Base-by-base conservation (phyloP, 106 monocot genomes). In the Allium sativum region DNA sequence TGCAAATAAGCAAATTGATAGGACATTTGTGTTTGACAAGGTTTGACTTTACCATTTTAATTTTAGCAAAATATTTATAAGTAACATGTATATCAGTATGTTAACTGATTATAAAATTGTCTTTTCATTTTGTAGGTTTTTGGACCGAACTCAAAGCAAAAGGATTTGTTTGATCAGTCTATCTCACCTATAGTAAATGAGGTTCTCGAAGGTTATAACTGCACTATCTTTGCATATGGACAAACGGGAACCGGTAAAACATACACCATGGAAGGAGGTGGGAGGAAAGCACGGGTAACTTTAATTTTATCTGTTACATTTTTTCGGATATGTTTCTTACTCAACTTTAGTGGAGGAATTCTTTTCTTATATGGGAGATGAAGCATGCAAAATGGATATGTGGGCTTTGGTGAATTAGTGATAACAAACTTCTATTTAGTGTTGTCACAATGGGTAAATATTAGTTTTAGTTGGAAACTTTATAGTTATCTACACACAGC, bases 181-280 rank as follows among this genome's bases (percentile, higher is more conserved):
- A 73, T 90, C n/a, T 77, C 77, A 53, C 90, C 90, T 8, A 84
- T 90, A 17, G 95, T 96, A 48, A 84, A 84, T 69, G 95, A 96
- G 69, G 90, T 96, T 71, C 90, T 96, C 18, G 95, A 96, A 68
- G 95, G 90, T 14, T 95, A 95, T 69, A 95, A 94, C 66, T 95
- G 90, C 73, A 95, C 94, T 3, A 86, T 95, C 65, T 96, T 96
- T 56, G 90, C 95, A 12, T 96, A 96, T 72, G 95, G 95, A 1
- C 95, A 95, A 77, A 94, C 93, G 4, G 93, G 93, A 68, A 94
- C 93, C 3, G 93, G 93, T 9, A 94, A 94, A 70, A 90, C 95
- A 19, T 95, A 90, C 68, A 90, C 95, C 5, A 95, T 95, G 95
- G 95, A 95, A 76, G 95, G 95, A 69, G 93, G 89, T 55, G 89